A percentile compares a stretch with the other conserved stretches of the same genome.
Conservation (phyloP, 176 grass and related monocot genomes). For the Aegilops umbellulata region DNA sequence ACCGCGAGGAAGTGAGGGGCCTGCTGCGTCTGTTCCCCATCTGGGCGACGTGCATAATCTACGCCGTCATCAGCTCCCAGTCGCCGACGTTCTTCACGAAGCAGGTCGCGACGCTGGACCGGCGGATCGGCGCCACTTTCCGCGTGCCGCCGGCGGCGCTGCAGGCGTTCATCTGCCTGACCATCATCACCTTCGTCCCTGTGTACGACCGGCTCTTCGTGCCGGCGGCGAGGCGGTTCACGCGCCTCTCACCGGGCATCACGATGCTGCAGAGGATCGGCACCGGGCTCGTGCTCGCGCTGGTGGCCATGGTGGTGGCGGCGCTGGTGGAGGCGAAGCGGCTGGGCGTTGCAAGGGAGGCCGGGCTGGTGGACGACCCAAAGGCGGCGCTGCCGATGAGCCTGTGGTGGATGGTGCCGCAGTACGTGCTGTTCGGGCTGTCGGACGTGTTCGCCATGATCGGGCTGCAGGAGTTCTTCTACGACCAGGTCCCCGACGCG, state of each 20-base stretch:
- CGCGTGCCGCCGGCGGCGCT: too few species aligned
- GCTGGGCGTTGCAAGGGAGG: conserved; percentile 35
- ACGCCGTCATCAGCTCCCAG: too few species aligned
- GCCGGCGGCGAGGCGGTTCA: conserved; percentile 22
- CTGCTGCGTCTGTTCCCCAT: too few species aligned
- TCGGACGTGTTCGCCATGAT: conserved; percentile 79
- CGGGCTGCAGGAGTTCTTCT: conserved; percentile 93
- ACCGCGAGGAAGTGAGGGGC: too few species aligned
- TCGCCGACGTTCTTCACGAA: too few species aligned
- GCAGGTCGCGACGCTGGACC: too few species aligned
- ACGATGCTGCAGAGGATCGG: conserved; percentile 59
- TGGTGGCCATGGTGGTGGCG: conserved; percentile 38
- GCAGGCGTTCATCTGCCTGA: conserved; percentile 25
- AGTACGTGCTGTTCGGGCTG: conserved; percentile 56
- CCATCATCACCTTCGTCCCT: conserved; percentile 43
- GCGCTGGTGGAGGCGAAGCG: conserved; percentile 43
- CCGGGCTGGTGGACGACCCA: conserved; percentile 38
- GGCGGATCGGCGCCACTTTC: too few species aligned
- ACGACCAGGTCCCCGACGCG: conserved; percentile 69
- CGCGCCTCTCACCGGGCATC: conserved; percentile 33
- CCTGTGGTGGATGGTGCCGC: conserved; percentile 81
- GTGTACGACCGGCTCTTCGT: conserved; percentile 47
- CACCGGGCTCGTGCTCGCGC: conserved; percentile 33
- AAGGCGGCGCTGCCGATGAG: conserved; percentile 54
- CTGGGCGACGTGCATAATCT: too few species aligned